phyloP scores from a whole-genome alignment of 2,329 filamentous ascomycete genomes.

The Dothideomycetes sp. region DNA sequence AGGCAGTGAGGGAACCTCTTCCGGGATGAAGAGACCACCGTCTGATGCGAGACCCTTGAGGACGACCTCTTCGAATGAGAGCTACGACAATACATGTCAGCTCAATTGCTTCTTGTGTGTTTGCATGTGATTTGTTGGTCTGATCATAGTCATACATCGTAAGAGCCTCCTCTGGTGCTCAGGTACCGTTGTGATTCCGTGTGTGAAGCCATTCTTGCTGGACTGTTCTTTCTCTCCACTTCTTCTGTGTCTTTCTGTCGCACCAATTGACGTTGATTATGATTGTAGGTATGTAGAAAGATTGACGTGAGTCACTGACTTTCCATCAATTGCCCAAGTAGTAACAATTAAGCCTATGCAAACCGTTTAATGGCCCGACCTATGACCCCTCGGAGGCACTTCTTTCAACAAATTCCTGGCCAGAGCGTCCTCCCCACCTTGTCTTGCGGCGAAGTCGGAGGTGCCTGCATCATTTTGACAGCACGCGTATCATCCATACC shows the following conservation, averaged over 20 bases:
- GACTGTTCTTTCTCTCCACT: neutral
- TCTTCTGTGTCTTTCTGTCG: slow-evolving; percentile 5
- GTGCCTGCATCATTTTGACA: too few species aligned
- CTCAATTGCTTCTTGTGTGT: slow-evolving; percentile 21
- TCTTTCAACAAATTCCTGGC: slow-evolving; percentile 9
- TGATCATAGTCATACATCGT: slow-evolving; percentile 41
- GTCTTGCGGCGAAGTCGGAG: slow-evolving; percentile 9
- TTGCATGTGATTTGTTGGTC: slow-evolving; percentile 2
- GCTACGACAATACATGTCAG: slow-evolving; percentile 40
- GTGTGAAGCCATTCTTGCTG: slow-evolving; percentile 28
- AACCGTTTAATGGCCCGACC: slow-evolving; percentile 1
- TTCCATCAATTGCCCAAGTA: neutral
- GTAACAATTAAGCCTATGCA: too few species aligned
- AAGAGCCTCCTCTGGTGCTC: slow-evolving; percentile 54
- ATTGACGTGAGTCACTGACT: neutral
- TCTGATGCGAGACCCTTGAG: slow-evolving; percentile 81
- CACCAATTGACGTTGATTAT: neutral
- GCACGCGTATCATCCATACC: too few species aligned
- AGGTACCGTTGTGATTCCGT: slow-evolving; percentile 52
- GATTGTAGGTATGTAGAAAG: neutral
- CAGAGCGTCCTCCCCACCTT: slow-evolving; percentile 9
- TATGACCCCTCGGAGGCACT: slow-evolving; percentile 4
- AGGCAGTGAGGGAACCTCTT: slow-evolving; percentile 62
- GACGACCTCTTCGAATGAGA: slow-evolving; percentile 86
- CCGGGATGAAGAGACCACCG: slow-evolving; percentile 81